Evolutionary conservation across 805 yeast genomes (phyloP), one percentile per base, ranked within the genome.

Genomic region (Lipomyces orientalis): DNA sequence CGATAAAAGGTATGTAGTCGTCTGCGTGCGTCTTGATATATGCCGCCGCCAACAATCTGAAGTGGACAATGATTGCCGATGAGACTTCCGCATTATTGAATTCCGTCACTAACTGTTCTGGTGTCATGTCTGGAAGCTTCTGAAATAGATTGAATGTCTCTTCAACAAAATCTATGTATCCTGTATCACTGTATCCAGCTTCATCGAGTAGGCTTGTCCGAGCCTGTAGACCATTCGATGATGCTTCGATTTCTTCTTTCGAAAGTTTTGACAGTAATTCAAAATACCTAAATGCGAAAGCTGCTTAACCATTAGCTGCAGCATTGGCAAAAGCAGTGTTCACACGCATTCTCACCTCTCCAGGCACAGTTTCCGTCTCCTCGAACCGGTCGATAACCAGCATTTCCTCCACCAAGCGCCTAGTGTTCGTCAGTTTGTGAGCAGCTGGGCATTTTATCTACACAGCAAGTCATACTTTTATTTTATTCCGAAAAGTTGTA

Each of bases 301-400:
- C 72, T 68, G 31, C 37, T 7, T n/a, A 64, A 34, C n/a, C 43
- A n/a, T 46, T 31, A n/a, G 49, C 22, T 16, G 7, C 22, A 43
- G 22, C 49, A 43, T 43, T 6, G 49, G 22, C 49, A n/a, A 43
- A 43, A 6, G 49, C 49, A 8, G 49, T 12, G n/a, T 43, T 9
- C 49, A 31, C 10, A 9, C 54, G 33, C 19, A 12, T 33, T 22
- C 59, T 22, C 58, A 65, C 73, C 72, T 64, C 73, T 60, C 73
- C 73, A 72, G 2, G 74, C 74, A 46, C 74, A 72, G 57, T 71
- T 72, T 29, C 74, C 74, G 54, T 72, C 74, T n/a, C 74, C 74
- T 16, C 73, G 68, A 34, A 72, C 59, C 5, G 68, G 72, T 31
- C 74, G 46, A 46, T 68, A 71, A 8, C 61, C 60, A 14, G 66